These are phyloP conservation scores for Choiromyces venosus DNA, from an alignment of 495 filamentous ascomycete genomes.

Conservation along the genomic window DNA sequence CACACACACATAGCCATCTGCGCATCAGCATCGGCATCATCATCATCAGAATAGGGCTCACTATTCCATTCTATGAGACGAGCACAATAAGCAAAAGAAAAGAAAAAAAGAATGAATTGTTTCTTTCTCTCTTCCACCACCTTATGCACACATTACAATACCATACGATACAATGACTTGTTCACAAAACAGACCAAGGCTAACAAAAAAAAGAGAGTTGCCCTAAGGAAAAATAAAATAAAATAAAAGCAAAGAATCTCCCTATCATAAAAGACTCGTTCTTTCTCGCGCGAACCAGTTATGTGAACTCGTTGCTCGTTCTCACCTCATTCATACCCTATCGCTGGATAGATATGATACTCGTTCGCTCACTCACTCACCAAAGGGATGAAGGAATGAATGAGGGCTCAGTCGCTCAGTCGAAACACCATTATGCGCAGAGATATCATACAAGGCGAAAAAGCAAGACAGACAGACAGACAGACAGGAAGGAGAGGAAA, in stretches of 20 bases:
- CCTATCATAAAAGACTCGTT: slow-evolving; percentile 4
- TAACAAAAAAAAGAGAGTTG: not conserved
- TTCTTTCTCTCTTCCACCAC: not conserved
- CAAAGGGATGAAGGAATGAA: not conserved
- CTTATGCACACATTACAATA: not conserved
- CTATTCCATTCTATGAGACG: not conserved
- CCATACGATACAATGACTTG: slow-evolving; percentile 3
- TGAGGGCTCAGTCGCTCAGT: not conserved
- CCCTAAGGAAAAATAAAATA: not conserved
- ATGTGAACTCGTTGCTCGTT: not conserved
- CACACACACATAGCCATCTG: not conserved
- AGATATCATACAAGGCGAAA: not conserved
- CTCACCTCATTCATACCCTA: not conserved
- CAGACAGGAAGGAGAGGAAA: not conserved
- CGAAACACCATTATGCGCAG: not conserved
- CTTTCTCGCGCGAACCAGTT: not conserved
- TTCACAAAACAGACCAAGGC: slow-evolving; percentile 1
- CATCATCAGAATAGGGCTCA: not conserved
- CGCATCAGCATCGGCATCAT: not conserved
- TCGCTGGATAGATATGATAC: not conserved
- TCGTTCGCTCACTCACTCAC: not conserved
- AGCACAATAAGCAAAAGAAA: not conserved
- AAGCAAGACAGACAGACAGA: not conserved
- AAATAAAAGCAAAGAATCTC: not conserved
- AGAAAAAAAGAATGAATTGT: slow-evolving; percentile 1